Evolutionary conservation across 352 stramenopile species (phyloP).

Genomic region (Phytophthora fragariaefolia): DNA sequence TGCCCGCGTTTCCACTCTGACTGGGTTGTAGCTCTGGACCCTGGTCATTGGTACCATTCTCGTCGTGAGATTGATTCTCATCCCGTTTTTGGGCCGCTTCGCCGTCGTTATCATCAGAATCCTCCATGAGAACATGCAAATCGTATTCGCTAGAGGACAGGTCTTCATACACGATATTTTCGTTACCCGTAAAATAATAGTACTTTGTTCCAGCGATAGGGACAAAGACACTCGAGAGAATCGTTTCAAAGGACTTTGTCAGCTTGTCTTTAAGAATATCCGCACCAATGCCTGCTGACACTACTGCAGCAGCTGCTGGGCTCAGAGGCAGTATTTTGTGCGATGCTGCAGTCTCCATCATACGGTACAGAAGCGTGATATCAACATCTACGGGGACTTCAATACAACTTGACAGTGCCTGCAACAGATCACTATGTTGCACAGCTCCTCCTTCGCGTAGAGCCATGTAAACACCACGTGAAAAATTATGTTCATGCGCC

Average conservation of each 20-base stretch:
- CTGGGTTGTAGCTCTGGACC: not conserved
- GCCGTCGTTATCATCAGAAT: conserved; percentile 51
- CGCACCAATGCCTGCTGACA: conserved; percentile 49
- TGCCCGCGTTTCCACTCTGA: conserved; percentile 1
- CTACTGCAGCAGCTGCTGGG: conserved; percentile 40
- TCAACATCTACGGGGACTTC: conserved; percentile 88
- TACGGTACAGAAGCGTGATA: conserved; percentile 87
- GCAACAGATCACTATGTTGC: conserved; percentile 86
- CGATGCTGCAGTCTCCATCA: conserved; percentile 63
- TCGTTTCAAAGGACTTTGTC: conserved; percentile 76
- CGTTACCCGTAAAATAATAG: conserved; percentile 82
- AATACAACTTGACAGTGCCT: conserved; percentile 86
- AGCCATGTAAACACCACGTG: conserved; percentile 84
- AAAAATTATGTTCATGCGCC: conserved; percentile 90
- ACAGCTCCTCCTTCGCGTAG: conserved; percentile 76
- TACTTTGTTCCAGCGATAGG: conserved; percentile 81
- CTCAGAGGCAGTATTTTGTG: conserved; percentile 37
- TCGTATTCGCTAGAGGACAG: conserved; percentile 61
- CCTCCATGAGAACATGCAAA: conserved; percentile 70
- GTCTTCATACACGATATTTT: conserved; percentile 66
- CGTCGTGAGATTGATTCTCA: conserved; percentile 2
- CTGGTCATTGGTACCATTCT: conserved; percentile 7
- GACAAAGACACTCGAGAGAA: conserved; percentile 65
- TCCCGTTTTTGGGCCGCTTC: conserved; percentile 20
- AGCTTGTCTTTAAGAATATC: conserved; percentile 68